Evolutionary conservation across 805 yeast genomes (phyloP).

Genomic region (Nakazawaea holstii): DNA sequence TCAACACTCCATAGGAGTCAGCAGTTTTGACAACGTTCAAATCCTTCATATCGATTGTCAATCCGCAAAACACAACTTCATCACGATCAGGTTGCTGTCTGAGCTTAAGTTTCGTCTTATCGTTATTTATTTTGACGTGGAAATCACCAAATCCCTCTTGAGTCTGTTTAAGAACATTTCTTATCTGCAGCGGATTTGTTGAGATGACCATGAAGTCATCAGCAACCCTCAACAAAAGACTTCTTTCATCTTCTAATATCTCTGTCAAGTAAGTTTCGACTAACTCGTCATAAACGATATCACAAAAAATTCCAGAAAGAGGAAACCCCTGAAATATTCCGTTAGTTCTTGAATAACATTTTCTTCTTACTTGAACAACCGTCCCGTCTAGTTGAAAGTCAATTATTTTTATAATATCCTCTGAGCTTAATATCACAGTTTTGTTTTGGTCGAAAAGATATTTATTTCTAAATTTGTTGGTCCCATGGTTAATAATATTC

Average conservation of each 20-base stretch:
- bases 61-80: conserved; percentile 35
- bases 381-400: conserved; percentile 50
- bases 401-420: conserved; percentile 40
- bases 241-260: conserved; percentile 17
- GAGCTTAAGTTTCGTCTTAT: conserved; percentile 28
- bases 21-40: conserved; percentile 31
- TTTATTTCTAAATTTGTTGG: conserved; percentile 4
- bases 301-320: conserved; percentile 70
- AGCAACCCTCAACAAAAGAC: conserved; percentile 57
- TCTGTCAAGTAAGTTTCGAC: conserved; percentile 32
- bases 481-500: conserved; percentile 15
- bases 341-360: conserved; percentile 39
- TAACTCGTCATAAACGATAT: conserved; percentile 62
- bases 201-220: conserved; percentile 84
- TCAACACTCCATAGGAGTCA: conserved; percentile 15
- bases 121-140: conserved; percentile 33
- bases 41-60: conserved; percentile 26
- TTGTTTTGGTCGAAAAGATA: conserved; percentile 27
- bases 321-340: conserved; percentile 88
- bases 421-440: conserved; percentile 31
- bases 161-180: conserved; percentile 23
- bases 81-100: neutral
- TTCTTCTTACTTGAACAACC: conserved; percentile 31
- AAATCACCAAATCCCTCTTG: conserved; percentile 35
- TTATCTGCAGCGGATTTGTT: conserved; percentile 27